Evolutionary conservation across 1,284 basidiomycete genomes (phyloP).

Genomic region (Puccinia polysora): DNA sequence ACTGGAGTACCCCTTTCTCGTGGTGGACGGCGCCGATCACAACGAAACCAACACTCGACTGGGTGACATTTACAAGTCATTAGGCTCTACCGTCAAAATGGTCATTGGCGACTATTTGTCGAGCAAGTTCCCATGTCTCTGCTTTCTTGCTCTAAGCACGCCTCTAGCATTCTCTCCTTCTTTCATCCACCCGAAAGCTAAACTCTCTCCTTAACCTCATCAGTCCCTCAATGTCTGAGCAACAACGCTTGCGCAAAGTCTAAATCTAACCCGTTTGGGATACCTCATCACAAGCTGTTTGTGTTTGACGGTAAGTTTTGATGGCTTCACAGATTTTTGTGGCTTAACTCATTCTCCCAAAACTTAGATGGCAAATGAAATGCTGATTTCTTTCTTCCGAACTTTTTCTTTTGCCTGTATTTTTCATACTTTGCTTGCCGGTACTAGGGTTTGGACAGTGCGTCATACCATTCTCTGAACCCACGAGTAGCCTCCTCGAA

Average conservation of each 20-base stretch:
- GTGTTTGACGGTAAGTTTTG: slow-evolving; percentile 36
- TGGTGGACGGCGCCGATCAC: slow-evolving; percentile 26
- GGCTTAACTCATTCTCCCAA: no score
- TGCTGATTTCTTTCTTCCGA: no score
- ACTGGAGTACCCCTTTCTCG: slow-evolving; percentile 28
- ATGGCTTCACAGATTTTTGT: no score
- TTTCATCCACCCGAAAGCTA: background rate
- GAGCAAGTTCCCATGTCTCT: slow-evolving; percentile 4
- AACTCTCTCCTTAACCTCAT: background rate
- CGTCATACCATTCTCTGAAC: background rate
- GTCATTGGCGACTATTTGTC: slow-evolving; percentile 40
- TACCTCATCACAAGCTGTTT: slow-evolving; percentile 37
- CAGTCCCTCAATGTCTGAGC: slow-evolving; percentile 21
- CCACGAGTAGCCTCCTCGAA: background rate
- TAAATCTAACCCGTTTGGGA: background rate
- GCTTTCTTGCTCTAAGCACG: background rate
- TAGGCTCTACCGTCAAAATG: slow-evolving; percentile 30
- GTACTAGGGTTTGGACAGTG: slow-evolving; percentile 38
- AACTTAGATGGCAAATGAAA: no score
- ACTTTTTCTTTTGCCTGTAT: background rate
- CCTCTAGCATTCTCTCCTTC: no score
- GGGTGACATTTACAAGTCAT: slow-evolving; percentile 14
- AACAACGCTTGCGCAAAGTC: slow-evolving; percentile 21
- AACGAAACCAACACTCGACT: slow-evolving; percentile 31
- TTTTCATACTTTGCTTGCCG: background rate